phyloP scores from a whole-genome alignment of 495 filamentous ascomycete species.

The Cercophora samala region DNA sequence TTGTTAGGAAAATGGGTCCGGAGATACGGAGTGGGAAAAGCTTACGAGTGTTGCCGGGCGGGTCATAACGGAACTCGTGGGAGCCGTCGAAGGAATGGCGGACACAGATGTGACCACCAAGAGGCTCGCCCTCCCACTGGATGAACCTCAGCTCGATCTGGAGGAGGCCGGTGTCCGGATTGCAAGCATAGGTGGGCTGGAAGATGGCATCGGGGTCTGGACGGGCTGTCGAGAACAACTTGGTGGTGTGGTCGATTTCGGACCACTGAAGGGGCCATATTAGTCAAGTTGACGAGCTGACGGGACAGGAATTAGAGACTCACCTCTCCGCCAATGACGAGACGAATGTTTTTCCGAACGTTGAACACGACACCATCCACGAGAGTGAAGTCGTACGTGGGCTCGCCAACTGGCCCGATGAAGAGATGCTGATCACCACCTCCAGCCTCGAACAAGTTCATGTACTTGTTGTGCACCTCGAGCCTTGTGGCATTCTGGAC shows the following conservation, averaged over 20 bases:
- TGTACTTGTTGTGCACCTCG: slow-evolving; percentile 46
- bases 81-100: slow-evolving; percentile 37
- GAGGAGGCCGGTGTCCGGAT: slow-evolving; percentile 45
- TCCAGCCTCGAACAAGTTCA: slow-evolving; percentile 50
- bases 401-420: slow-evolving; percentile 46
- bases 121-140: slow-evolving; percentile 30
- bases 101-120: slow-evolving; percentile 44
- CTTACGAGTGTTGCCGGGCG: slow-evolving; percentile 45
- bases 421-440: slow-evolving; percentile 51
- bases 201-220: slow-evolving; percentile 47
- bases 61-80: slow-evolving; percentile 48
- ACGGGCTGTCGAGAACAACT: slow-evolving; percentile 55
- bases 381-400: slow-evolving; percentile 46
- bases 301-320: slow-evolving; percentile 4
- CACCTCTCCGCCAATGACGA: slow-evolving; percentile 50
- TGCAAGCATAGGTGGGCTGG: slow-evolving; percentile 48
- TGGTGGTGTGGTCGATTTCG: slow-evolving; percentile 51
- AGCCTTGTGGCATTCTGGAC: slow-evolving; percentile 51
- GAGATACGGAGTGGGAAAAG: background rate
- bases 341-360: slow-evolving; percentile 32
- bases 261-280: slow-evolving; percentile 38
- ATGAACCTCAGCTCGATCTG: slow-evolving; percentile 45
- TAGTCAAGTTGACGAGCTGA: background rate
- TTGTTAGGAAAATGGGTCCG: background rate
- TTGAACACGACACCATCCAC: slow-evolving; percentile 43